Percentiles rank a stretch among this genome's conserved stretches.
Evolutionary conservation across 1,284 basidiomycete genomes (phyloP).

Genomic region (Peniophora sp.): DNA sequence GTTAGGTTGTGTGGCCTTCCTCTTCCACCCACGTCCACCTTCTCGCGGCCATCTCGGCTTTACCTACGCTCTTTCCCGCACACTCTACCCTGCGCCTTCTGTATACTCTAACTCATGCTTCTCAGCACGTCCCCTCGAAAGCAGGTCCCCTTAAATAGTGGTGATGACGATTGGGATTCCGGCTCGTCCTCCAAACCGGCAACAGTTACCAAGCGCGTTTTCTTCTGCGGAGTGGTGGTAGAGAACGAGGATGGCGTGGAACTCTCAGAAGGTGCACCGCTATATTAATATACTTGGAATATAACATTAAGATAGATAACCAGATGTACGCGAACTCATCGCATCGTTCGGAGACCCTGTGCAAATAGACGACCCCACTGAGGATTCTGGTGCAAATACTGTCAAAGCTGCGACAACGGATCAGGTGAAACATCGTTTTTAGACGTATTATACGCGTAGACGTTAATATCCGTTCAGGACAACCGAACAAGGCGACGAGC

Average conservation of each 20-base stretch:
- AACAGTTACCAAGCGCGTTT: conserved; percentile 61
- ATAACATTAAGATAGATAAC: conserved; percentile 26
- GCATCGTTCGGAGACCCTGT: conserved; percentile 65
- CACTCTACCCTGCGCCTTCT: not conserved
- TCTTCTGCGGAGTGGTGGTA: conserved; percentile 76
- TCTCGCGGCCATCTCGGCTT: not conserved
- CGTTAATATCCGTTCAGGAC: conserved; percentile 24
- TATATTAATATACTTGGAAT: conserved; percentile 7
- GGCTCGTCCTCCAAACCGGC: conserved; percentile 18
- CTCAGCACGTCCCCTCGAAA: conserved; percentile 60
- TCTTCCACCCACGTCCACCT: not conserved
- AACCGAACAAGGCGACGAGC: conserved; percentile 43
- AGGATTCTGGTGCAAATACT: conserved; percentile 19
- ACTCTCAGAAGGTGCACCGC: conserved; percentile 63
- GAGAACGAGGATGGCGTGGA: conserved; percentile 64
- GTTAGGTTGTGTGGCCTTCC: not conserved
- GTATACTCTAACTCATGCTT: conserved; percentile 23
- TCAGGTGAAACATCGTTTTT: not conserved
- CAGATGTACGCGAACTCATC: conserved; percentile 66
- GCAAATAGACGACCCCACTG: conserved; percentile 21
- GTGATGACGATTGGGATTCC: conserved; percentile 41
- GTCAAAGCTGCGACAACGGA: not conserved
- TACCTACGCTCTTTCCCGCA: not conserved
- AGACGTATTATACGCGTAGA: not conserved
- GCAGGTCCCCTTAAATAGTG: conserved; percentile 57